Conservation (phyloP, 1,139 yeast species). For the Debaryomyces nepalensis region DNA sequence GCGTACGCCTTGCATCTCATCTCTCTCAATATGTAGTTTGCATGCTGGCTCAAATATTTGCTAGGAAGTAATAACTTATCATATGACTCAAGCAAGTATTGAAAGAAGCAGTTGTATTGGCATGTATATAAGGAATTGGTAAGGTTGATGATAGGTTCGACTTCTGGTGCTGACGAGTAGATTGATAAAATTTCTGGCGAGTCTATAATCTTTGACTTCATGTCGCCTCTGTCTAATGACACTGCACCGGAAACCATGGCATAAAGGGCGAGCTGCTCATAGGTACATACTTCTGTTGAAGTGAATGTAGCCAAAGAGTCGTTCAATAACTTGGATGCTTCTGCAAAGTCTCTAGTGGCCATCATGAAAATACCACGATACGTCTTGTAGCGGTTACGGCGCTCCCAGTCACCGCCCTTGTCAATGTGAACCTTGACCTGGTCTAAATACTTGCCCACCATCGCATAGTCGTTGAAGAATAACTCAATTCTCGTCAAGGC, state of each 20-base stretch:
- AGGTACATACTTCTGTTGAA: constrained; percentile 87
- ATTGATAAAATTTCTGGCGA: constrained; percentile 91
- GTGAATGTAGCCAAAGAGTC: constrained; percentile 96
- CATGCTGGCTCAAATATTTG: constrained; percentile 78
- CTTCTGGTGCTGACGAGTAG: constrained; percentile 68
- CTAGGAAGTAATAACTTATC: constrained; percentile 73
- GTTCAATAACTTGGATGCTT: constrained; percentile 80
- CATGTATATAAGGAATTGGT: constrained; percentile 89
- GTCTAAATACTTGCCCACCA: constrained; percentile 75
- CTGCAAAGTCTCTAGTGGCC: constrained; percentile 84
- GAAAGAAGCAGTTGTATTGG: constrained; percentile 82
- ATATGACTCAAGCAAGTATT: constrained; percentile 76
- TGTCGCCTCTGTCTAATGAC: constrained; percentile 79
- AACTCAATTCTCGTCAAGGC: constrained; percentile 85
- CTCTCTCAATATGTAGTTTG: constrained; percentile 85
- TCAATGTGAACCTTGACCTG: constrained; percentile 78
- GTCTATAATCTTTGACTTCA: constrained; percentile 84
- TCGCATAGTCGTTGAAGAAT: constrained; percentile 77
- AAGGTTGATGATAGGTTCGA: constrained; percentile 82
- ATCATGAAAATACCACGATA: constrained; percentile 83
- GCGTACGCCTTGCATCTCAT: constrained; percentile 95
- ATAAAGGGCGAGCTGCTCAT: constrained; percentile 87
- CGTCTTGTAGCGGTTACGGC: constrained; percentile 92
- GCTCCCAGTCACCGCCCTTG: constrained; percentile 99
- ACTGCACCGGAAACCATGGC: constrained; percentile 88